phyloP scores from a whole-genome alignment of 768 basidiomycete species.

The Russula vinacea region DNA sequence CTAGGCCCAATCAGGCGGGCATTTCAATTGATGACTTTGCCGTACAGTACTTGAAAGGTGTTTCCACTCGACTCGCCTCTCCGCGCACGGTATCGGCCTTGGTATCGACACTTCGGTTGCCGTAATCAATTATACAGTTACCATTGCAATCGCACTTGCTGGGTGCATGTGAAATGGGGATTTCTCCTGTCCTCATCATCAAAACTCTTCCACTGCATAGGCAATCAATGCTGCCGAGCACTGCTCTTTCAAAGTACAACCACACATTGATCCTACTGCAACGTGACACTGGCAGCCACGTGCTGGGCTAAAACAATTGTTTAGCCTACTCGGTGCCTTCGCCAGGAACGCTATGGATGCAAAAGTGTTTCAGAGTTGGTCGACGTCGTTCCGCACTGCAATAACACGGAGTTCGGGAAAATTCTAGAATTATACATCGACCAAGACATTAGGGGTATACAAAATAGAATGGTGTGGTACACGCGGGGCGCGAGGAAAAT shows the following conservation, averaged over 20 bases:
- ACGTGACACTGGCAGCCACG: background rate
- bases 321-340: background rate
- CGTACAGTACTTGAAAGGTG: too few species aligned
- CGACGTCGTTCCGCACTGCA: background rate
- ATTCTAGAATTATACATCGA: conserved; percentile 8
- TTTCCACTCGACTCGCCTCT: background rate
- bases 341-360: background rate
- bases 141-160: background rate
- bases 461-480: conserved; percentile 6
- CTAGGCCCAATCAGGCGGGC: background rate
- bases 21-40: background rate
- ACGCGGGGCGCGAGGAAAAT: conserved; percentile 13
- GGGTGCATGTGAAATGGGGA: background rate
- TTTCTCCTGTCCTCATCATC: background rate
- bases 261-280: too few species aligned
- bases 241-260: too few species aligned
- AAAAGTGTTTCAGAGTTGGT: background rate
- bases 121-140: background rate
- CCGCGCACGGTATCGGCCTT: too few species aligned
- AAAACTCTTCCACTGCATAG: background rate
- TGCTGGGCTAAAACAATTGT: background rate
- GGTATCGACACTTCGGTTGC: too few species aligned
- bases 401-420: too few species aligned
- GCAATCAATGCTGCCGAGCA: background rate
- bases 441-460: background rate